Conservation (phyloP, 1,139 yeast genomes). For the Geotrichum aggregatum region DNA sequence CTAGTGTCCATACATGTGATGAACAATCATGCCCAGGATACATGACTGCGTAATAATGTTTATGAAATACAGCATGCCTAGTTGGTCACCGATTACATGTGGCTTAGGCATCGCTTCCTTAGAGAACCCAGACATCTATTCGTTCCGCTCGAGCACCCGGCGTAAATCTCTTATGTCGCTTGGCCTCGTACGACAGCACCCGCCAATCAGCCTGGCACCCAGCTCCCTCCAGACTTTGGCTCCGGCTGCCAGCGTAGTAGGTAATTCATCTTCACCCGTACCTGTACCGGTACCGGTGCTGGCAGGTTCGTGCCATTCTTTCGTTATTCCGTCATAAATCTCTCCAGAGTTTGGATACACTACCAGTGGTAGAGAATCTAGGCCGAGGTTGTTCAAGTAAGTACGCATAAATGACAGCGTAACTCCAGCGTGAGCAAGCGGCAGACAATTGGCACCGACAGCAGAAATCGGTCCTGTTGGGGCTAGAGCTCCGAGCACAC, state of each 20-base stretch:
- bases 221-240: constrained; percentile 22
- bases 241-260: not conserved
- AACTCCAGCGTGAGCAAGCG: constrained; percentile 33
- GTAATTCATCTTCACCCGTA: not conserved
- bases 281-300: not conserved
- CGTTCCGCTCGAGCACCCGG: too few species aligned
- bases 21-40: too few species aligned
- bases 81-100: too few species aligned
- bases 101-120: too few species aligned
- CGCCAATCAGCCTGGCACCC: constrained; percentile 28
- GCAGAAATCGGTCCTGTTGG: constrained; percentile 26
- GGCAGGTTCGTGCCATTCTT: constrained; percentile 10
- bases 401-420: constrained; percentile 28
- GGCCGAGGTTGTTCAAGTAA: not conserved
- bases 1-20: too few species aligned
- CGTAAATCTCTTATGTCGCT: constrained; percentile 22
- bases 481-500: constrained; percentile 15
- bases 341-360: constrained; percentile 60
- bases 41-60: too few species aligned
- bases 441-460: constrained; percentile 47
- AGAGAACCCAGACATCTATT: too few species aligned
- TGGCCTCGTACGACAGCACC: constrained; percentile 30
- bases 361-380: constrained; percentile 35
- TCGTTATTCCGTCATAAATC: constrained; percentile 16
- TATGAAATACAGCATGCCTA: too few species aligned